A percentile compares a stretch with the other conserved stretches of the same genome.
Evolutionary conservation across 176 grass and related monocot genomes (phyloP).

Genomic region (Avena insularis): DNA sequence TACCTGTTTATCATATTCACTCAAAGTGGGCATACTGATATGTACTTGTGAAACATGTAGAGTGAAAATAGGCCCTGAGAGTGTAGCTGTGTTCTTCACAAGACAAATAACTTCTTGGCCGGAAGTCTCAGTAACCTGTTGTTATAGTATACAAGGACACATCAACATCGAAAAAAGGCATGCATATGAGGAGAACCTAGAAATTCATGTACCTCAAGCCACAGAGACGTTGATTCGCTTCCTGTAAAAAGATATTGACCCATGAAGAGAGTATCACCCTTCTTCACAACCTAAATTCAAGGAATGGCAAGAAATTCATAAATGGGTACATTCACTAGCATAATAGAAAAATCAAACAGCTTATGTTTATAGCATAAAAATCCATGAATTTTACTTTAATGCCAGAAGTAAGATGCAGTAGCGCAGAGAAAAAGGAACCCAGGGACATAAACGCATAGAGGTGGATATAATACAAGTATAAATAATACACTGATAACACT

Average conservation of each 20-base stretch:
- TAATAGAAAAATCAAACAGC: not conserved
- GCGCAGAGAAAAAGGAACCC: not conserved
- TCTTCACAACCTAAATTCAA: slow-evolving; percentile 77
- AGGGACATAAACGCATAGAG: slow-evolving; percentile 3
- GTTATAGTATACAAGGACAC: slow-evolving; percentile 21
- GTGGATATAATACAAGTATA: not conserved
- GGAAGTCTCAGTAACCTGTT: slow-evolving; percentile 73
- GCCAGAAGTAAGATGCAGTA: not conserved
- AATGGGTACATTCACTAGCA: not conserved
- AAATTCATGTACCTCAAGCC: slow-evolving; percentile 76
- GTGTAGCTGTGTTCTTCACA: slow-evolving; percentile 82
- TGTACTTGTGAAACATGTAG: slow-evolving; percentile 78
- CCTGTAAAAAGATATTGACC: slow-evolving; percentile 99
- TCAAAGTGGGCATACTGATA: slow-evolving; percentile 90
- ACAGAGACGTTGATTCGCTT: slow-evolving; percentile 94
- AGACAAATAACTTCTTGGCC: slow-evolving; percentile 77
- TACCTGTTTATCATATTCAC: slow-evolving; percentile 88
- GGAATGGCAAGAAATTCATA: not conserved
- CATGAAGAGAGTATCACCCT: slow-evolving; percentile 94
- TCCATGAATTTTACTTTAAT: not conserved
- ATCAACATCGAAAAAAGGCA: slow-evolving; percentile 18
- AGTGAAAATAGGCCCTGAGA: slow-evolving; percentile 81
- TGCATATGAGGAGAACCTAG: not conserved
- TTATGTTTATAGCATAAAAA: slow-evolving; percentile 18
- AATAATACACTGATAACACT: not conserved